phyloP scores from a whole-genome alignment of 441 rosid genomes.

The Macaranga tanarius region DNA sequence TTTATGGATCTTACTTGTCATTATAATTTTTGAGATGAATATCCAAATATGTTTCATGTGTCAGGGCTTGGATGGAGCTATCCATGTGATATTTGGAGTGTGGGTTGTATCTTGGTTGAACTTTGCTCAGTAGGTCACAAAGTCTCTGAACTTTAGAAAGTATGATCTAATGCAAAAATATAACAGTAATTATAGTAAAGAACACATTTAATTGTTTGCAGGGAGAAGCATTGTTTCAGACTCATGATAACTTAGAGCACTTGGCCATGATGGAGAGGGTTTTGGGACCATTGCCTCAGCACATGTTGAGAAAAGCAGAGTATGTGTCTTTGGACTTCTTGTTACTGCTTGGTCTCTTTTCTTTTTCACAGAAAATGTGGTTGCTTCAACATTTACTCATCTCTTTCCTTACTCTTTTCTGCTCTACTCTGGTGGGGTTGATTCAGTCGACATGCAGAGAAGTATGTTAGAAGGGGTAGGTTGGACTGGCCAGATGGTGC shows the following conservation, averaged over 20 bases:
- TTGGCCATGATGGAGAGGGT: slow-evolving; percentile 80
- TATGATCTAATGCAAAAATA: background rate
- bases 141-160: background rate
- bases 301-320: slow-evolving; percentile 58
- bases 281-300: slow-evolving; percentile 64
- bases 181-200: background rate
- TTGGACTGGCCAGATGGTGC: slow-evolving; percentile 74
- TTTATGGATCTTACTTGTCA: background rate
- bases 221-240: slow-evolving; percentile 78
- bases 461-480: slow-evolving; percentile 57
- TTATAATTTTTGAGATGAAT: slow-evolving; percentile 3
- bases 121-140: slow-evolving; percentile 56
- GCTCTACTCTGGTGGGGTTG: background rate
- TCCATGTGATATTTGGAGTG: slow-evolving; percentile 73
- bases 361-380: background rate
- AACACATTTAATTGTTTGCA: slow-evolving; percentile 22
- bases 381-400: background rate
- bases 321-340: slow-evolving; percentile 27
- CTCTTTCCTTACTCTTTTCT: background rate
- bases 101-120: slow-evolving; percentile 68
- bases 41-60: slow-evolving; percentile 20
- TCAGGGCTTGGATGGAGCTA: slow-evolving; percentile 75
- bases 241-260: slow-evolving; percentile 71
- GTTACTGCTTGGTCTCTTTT: slow-evolving; percentile 4
- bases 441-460: slow-evolving; percentile 59